Evolutionary conservation across 2,329 filamentous ascomycete genomes (phyloP), one percentile per base, ranked within the genome.

Genomic region (Nemania abortiva): DNA sequence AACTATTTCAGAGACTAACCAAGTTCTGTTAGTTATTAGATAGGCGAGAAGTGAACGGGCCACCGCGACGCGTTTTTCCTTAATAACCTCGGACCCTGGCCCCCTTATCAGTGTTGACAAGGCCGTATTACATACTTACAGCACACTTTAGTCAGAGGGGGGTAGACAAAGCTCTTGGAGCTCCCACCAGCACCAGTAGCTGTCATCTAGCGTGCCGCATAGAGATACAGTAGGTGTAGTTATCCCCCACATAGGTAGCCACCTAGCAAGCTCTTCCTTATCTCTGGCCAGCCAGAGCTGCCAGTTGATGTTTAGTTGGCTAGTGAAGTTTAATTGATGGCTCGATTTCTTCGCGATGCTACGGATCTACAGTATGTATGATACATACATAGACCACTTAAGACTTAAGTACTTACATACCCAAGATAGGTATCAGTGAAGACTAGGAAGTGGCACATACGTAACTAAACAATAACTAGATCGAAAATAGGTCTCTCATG

Each of bases 91-190:
- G 31, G 31, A 9, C 31, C 5, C 4, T 34, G 31, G 31, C 9
- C n/a, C 27, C 55, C 66, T 69, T 69, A 69, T 69, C 66, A 31
- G 24, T 29, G 63, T 47, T 69, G 58, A 69, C 66, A 66, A 61
- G 52, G 63, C 37, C 58, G 47, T 62, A 69, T n/a, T n/a, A n/a
- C n/a, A n/a, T n/a, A n/a, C n/a, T 69, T 69, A 69, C 66, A 57
- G 24, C 4, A 60, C 49, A n/a, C 42, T 68, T 34, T 34, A 34
- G 31, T 9, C 9, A 63, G n/a, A n/a, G n/a, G n/a, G 31, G 7
- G n/a, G 56, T 39, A 39, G 27, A 50, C 22, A 18, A 57, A 56
- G 50, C 22, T 63, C 29, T 58, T 56, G 18, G 55, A 61, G 18
- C 34, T 56, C 54, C 18, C 47, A 50, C 22, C 18, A 34, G 31